Conservation (phyloP, 2,329 filamentous ascomycete species). For the Verticillium nonalfalfae region DNA sequence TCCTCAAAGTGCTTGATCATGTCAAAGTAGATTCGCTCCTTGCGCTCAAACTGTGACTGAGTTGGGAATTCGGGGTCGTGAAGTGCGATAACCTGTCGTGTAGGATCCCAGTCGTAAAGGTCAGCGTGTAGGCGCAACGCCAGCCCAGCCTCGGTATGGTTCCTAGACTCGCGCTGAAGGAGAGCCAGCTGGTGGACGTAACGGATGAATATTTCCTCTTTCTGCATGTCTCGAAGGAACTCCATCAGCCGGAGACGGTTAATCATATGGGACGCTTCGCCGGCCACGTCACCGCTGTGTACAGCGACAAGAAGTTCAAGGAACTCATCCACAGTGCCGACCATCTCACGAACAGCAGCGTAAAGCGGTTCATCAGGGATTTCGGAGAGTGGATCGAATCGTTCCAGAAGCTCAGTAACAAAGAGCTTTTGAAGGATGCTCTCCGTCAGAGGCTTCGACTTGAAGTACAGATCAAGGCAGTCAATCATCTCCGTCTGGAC, state of each 20-base stretch:
- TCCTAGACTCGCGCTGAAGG: slow-evolving; percentile 68
- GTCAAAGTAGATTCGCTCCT: slow-evolving; percentile 85
- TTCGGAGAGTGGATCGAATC: slow-evolving; percentile 67
- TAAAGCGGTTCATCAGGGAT: slow-evolving; percentile 68
- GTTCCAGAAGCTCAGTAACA: slow-evolving; percentile 73
- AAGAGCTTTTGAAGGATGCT: slow-evolving; percentile 90
- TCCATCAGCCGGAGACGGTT: slow-evolving; percentile 91
- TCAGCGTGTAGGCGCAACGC: slow-evolving; percentile 88
- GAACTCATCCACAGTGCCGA: slow-evolving; percentile 82
- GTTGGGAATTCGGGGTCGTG: slow-evolving; percentile 70
- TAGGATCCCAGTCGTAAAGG: slow-evolving; percentile 84
- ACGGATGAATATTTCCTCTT: slow-evolving; percentile 92
- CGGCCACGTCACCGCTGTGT: slow-evolving; percentile 66
- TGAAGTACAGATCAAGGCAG: slow-evolving; percentile 83
- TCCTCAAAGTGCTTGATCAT: slow-evolving; percentile 96
- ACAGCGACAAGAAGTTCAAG: slow-evolving; percentile 87
- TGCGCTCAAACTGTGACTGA: slow-evolving; percentile 86
- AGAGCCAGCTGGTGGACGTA: slow-evolving; percentile 89
- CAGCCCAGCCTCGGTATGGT: slow-evolving; percentile 82
- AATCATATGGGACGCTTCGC: slow-evolving; percentile 76
- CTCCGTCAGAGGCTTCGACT: slow-evolving; percentile 80
- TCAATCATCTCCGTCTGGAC: slow-evolving; percentile 97
- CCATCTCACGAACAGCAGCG: slow-evolving; percentile 68
- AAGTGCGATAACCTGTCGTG: slow-evolving; percentile 57
- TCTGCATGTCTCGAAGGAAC: slow-evolving; percentile 92